These are phyloP conservation scores for Blastobotrys elegans DNA, from an alignment of 1,139 yeast species.

Conservation along the genomic window DNA sequence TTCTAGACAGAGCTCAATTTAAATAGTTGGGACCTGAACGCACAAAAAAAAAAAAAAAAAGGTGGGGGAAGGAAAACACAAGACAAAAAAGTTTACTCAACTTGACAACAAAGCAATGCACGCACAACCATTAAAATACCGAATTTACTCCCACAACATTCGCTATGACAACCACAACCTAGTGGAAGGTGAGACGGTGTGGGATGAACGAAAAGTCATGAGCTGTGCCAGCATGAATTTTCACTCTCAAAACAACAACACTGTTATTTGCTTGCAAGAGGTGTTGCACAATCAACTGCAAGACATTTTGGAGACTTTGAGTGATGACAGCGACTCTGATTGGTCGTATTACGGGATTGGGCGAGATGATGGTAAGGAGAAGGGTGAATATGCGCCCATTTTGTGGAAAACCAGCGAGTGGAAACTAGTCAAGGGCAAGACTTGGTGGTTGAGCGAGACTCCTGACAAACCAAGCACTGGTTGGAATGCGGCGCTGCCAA, in stretches of 20 bases:
- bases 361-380: conserved; percentile 41
- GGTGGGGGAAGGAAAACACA: too few species aligned
- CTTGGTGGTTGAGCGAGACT: conserved; percentile 38
- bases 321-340: conserved; percentile 17
- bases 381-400: conserved; percentile 47
- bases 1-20: too few species aligned
- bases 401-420: conserved; percentile 39
- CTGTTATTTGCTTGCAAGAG: conserved; percentile 51
- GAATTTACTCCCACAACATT: conserved; percentile 52
- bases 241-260: conserved; percentile 34
- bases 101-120: too few species aligned
- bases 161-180: conserved; percentile 39
- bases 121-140: conserved; percentile 24
- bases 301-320: conserved; percentile 39
- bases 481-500: conserved; percentile 51
- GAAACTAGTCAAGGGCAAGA: conserved; percentile 33
- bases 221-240: conserved; percentile 41
- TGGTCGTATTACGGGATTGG: conserved; percentile 49
- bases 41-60: too few species aligned
- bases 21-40: not conserved
- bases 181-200: conserved; percentile 38
- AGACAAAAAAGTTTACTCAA: too few species aligned
- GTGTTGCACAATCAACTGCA: conserved; percentile 48
- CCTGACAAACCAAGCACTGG: conserved; percentile 36
- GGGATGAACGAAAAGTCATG: conserved; percentile 41